Evolutionary conservation across 768 basidiomycete species (phyloP).

Genomic region (Mycena amicta): DNA sequence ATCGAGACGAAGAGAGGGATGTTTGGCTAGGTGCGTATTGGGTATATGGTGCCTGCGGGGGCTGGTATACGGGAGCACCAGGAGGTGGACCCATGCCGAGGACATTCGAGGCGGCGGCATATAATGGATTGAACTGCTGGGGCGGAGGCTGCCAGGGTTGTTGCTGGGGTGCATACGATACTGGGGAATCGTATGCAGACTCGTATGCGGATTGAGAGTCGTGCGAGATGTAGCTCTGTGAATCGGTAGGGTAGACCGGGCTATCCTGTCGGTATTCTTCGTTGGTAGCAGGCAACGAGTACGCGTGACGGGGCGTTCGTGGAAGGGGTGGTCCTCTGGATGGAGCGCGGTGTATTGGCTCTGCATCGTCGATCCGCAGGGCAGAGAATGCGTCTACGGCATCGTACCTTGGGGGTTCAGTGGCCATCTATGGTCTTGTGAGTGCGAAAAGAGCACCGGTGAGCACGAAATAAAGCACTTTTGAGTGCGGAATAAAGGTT

Average conservation of each 20-base stretch:
- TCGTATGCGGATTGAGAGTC: slow-evolving; percentile 16
- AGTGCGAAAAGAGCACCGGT: no score
- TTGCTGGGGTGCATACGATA: slow-evolving; percentile 16
- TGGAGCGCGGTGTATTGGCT: slow-evolving; percentile 55
- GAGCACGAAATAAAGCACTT: no score
- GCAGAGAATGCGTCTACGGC: slow-evolving; percentile 49
- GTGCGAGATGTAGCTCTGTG: slow-evolving; percentile 22
- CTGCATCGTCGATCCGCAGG: slow-evolving; percentile 54
- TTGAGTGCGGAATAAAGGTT: no score
- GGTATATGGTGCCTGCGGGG: slow-evolving; percentile 29
- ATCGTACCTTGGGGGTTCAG: neutral
- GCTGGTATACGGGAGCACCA: slow-evolving; percentile 30
- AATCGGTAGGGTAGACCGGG: slow-evolving; percentile 17
- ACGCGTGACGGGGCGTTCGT: slow-evolving; percentile 41
- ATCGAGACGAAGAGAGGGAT: slow-evolving; percentile 35
- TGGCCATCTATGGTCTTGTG: neutral
- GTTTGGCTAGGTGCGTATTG: slow-evolving; percentile 20
- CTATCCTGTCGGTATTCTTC: slow-evolving; percentile 5
- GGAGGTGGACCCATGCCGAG: slow-evolving; percentile 76
- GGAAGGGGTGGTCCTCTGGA: slow-evolving; percentile 38
- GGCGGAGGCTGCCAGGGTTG: slow-evolving; percentile 20
- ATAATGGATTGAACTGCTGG: slow-evolving; percentile 54
- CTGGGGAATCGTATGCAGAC: slow-evolving; percentile 18
- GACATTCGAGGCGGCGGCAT: slow-evolving; percentile 79
- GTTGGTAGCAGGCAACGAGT: slow-evolving; percentile 41